phyloP scores from a whole-genome alignment of 2,329 filamentous ascomycete genomes.

The Trichocomaceae sp. region DNA sequence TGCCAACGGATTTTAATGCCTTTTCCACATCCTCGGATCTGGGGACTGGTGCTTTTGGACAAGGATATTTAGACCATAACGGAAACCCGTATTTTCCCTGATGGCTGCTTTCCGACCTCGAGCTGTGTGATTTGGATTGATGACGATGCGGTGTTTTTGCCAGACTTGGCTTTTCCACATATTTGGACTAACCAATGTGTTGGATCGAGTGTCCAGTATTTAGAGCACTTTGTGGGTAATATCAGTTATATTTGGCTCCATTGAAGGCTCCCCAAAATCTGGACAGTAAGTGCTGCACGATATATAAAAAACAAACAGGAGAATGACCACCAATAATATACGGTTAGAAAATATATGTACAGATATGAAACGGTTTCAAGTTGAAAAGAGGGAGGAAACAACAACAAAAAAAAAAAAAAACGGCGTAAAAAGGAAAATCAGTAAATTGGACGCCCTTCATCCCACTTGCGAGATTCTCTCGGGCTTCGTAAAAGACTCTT shows the following conservation, averaged over 20 bases:
- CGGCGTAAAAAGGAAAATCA: constrained; percentile 18
- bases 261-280: background rate
- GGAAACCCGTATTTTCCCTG: no score
- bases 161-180: background rate
- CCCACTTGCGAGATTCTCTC: constrained; percentile 31
- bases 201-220: no score
- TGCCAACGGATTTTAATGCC: background rate
- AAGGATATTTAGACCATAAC: no score
- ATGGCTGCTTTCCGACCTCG: no score
- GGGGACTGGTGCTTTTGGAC: background rate
- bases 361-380: constrained; percentile 3
- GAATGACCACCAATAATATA: constrained; percentile 10
- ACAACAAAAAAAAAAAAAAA: background rate
- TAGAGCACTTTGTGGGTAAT: no score
- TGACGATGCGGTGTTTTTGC: no score
- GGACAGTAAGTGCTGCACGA: background rate
- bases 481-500: constrained; percentile 20
- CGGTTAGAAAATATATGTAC: constrained; percentile 12
- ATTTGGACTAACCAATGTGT: background rate
- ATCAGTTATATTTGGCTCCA: background rate
- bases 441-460: constrained; percentile 39
- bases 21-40: background rate
- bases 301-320: background rate
- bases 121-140: no score
- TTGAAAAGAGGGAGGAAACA: background rate